These are phyloP conservation scores for Leptographium procerum DNA, from an alignment of 2,329 filamentous ascomycete genomes.

Conservation along the genomic window DNA sequence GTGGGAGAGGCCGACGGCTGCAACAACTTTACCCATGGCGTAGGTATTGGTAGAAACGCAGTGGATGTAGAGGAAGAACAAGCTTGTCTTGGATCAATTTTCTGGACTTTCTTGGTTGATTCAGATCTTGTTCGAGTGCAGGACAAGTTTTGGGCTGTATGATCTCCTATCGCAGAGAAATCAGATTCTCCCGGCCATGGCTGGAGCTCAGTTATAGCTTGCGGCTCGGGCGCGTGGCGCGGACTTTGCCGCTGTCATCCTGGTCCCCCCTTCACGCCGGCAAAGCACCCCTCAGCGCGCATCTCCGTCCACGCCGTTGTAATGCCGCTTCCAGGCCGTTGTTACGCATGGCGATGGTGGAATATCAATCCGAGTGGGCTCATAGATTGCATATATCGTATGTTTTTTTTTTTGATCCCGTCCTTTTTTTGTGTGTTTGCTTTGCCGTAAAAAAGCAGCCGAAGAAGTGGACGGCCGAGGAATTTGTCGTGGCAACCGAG, in stretches of 20 bases:
- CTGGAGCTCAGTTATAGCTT: neutral
- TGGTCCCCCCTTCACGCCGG: neutral
- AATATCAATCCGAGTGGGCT: neutral
- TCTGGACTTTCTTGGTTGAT: neutral
- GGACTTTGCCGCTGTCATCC: neutral
- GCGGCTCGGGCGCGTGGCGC: neutral
- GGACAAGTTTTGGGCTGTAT: neutral
- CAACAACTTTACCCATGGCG: conserved; percentile 10
- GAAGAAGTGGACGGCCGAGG: neutral
- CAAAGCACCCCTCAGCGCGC: neutral
- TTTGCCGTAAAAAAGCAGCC: no score
- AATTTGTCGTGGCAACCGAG: neutral
- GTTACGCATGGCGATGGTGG: neutral
- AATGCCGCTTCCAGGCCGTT: neutral
- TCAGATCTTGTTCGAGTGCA: neutral
- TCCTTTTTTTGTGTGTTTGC: no score
- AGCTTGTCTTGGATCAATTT: neutral
- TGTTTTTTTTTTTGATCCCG: neutral
- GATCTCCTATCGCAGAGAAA: neutral
- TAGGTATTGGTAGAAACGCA: neutral
- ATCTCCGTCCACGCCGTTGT: neutral
- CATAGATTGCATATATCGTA: neutral
- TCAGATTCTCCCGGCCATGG: neutral
- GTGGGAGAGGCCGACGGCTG: conserved; percentile 9
- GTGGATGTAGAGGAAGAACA: neutral